Evolutionary conservation across 768 basidiomycete genomes (phyloP).

Genomic region (Leccinum rimulosum): DNA sequence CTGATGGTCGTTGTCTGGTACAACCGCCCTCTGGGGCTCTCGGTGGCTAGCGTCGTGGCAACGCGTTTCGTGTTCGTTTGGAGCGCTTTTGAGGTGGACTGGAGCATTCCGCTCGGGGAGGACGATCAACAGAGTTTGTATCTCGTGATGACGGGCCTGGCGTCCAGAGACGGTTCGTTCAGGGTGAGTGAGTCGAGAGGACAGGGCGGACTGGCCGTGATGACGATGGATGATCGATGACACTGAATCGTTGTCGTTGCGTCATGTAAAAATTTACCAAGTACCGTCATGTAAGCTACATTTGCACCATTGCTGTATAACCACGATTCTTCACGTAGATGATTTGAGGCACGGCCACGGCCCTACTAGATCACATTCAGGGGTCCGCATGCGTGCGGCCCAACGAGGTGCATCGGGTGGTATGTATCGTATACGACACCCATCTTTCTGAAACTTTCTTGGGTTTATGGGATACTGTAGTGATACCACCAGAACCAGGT

Average conservation of each 20-base stretch:
- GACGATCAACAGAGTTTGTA: constrained; percentile 36
- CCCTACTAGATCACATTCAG: too few relatives aligned
- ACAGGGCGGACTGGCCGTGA: neutral
- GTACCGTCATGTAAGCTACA: neutral
- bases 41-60: constrained; percentile 14
- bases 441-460: too few relatives aligned
- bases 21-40: constrained; percentile 15
- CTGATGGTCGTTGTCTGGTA: constrained; percentile 21
- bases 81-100: constrained; percentile 24
- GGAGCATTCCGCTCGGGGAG: constrained; percentile 28
- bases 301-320: neutral
- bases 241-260: neutral
- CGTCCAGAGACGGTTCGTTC: constrained; percentile 4
- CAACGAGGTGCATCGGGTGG: too few relatives aligned
- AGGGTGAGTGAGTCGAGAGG: neutral
- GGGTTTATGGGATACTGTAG: too few relatives aligned
- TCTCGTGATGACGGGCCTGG: constrained; percentile 25
- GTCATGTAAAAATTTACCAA: neutral
- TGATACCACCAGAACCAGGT: too few relatives aligned
- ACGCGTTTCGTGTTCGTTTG: constrained; percentile 31
- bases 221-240: neutral
- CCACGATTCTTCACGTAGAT: too few relatives aligned
- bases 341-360: too few relatives aligned
- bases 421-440: too few relatives aligned
- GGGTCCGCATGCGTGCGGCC: too few relatives aligned